Percentiles rank a stretch among this genome's conserved stretches.
These are phyloP conservation scores for Inonotus obliquus DNA, from an alignment of 1,284 basidiomycete genomes.

Conservation along the genomic window DNA sequence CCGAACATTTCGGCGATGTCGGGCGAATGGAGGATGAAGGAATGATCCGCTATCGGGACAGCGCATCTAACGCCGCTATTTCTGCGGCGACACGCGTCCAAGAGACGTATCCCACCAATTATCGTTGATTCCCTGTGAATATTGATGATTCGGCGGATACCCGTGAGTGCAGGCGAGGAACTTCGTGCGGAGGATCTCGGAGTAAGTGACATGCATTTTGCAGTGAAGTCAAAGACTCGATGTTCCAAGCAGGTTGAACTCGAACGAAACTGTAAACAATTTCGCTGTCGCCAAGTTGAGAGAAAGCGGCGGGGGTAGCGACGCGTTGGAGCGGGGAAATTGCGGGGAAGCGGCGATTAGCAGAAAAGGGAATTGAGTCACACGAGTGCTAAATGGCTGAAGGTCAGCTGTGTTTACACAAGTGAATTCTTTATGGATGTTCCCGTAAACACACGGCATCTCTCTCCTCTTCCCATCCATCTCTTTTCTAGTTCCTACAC, in stretches of 20 bases:
- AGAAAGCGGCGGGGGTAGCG: background rate
- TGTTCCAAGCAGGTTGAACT: too few relatives aligned
- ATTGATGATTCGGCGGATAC: background rate
- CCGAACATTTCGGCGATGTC: too few relatives aligned
- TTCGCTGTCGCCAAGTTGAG: background rate
- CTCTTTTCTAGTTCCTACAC: background rate
- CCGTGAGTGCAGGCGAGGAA: background rate
- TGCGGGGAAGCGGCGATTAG: background rate
- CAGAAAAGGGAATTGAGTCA: background rate
- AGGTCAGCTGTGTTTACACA: background rate
- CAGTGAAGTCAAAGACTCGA: too few relatives aligned
- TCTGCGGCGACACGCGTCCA: too few relatives aligned
- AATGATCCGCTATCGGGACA: too few relatives aligned
- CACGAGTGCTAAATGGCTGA: background rate
- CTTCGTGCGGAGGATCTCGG: background rate
- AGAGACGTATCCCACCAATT: background rate
- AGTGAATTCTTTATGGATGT: background rate
- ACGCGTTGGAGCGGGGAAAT: background rate
- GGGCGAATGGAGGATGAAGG: too few relatives aligned
- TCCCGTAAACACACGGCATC: background rate
- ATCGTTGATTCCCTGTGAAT: background rate
- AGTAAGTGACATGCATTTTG: too few relatives aligned
- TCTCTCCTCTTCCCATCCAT: background rate
- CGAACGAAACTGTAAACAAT: too few relatives aligned
- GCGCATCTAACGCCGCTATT: too few relatives aligned